phyloP scores from a whole-genome alignment of 192 early-diverging fungal species.

The Rhizoclosmatium sp. region DNA sequence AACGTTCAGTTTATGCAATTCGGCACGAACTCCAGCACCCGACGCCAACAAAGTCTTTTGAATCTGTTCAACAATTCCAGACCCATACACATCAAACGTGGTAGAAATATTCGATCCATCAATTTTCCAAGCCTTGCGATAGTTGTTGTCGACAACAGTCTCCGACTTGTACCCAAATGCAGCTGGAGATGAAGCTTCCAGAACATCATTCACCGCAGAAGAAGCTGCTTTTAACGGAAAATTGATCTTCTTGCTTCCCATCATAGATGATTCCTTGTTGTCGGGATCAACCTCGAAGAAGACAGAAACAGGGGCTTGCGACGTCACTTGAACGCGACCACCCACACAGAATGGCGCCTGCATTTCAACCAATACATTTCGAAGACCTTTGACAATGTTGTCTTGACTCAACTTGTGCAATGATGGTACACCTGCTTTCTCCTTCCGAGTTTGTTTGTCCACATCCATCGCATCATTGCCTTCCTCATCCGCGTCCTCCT shows the following conservation, averaged over 20 bases:
- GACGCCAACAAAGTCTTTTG: background rate
- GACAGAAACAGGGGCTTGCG: background rate
- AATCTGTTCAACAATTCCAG: slow-evolving; percentile 9
- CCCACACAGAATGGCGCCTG: background rate
- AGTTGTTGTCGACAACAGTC: background rate
- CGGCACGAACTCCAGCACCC: background rate
- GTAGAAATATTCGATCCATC: background rate
- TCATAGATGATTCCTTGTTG: background rate
- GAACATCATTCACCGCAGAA: too few species aligned
- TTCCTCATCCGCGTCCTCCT: background rate
- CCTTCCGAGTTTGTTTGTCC: background rate
- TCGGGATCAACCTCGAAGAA: background rate
- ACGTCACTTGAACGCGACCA: background rate
- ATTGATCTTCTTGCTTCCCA: background rate
- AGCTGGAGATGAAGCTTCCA: background rate
- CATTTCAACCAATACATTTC: background rate
- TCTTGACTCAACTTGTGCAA: background rate
- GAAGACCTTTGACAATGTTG: background rate
- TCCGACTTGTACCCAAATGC: background rate
- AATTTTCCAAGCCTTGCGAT: slow-evolving; percentile 14
- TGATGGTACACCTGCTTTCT: too few species aligned
- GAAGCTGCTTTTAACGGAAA: background rate
- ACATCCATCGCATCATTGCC: background rate
- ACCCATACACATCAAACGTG: background rate
- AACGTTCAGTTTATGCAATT: slow-evolving; percentile 34